phyloP scores from a whole-genome alignment of 2,329 filamentous ascomycete genomes.

The Paraphaeosphaeria sporulosa region DNA sequence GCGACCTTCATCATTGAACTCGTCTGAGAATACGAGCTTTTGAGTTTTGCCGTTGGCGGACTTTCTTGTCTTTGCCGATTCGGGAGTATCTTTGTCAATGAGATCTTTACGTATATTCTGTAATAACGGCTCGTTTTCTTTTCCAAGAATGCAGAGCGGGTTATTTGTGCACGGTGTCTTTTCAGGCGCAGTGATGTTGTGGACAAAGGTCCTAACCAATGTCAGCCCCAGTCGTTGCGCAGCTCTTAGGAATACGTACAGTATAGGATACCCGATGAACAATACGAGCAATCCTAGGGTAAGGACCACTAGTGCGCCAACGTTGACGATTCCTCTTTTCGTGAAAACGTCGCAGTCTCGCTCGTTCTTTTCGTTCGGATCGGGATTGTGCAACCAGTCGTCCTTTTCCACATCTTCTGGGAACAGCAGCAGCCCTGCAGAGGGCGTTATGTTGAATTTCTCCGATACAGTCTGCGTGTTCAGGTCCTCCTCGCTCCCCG shows the following conservation, averaged over 20 bases:
- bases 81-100: constrained; percentile 73
- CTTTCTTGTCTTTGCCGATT: constrained; percentile 63
- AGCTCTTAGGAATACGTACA: constrained; percentile 60
- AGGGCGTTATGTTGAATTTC: constrained; percentile 76
- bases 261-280: constrained; percentile 73
- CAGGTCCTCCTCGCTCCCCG: constrained; percentile 70
- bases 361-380: constrained; percentile 67
- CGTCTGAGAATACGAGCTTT: constrained; percentile 74
- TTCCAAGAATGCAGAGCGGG: constrained; percentile 60
- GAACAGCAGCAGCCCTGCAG: constrained; percentile 70
- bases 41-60: constrained; percentile 67
- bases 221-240: constrained; percentile 21
- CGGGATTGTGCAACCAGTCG: constrained; percentile 75
- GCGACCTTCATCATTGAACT: constrained; percentile 72
- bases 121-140: constrained; percentile 58
- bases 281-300: constrained; percentile 67
- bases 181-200: constrained; percentile 50
- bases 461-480: constrained; percentile 77
- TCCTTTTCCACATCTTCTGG: constrained; percentile 78
- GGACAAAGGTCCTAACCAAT: constrained; percentile 64
- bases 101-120: constrained; percentile 67
- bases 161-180: constrained; percentile 51
- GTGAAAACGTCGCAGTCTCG: constrained; percentile 72
- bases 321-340: constrained; percentile 68
- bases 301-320: constrained; percentile 68